These are phyloP conservation scores for Macrolepiota fuliginosa DNA, from an alignment of 768 basidiomycete species.

Conservation along the genomic window DNA sequence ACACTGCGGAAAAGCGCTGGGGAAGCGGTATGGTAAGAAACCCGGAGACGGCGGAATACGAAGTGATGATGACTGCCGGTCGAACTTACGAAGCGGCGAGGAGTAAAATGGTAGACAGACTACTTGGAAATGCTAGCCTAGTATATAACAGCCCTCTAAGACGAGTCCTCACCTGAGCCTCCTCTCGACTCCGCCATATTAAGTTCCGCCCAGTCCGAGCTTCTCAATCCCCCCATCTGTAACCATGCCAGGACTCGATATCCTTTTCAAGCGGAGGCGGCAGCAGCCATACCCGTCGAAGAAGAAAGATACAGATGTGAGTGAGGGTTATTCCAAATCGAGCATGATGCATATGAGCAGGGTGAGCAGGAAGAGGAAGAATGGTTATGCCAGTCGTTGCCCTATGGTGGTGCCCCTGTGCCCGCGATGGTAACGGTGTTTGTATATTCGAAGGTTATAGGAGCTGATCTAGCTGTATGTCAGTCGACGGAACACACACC, in stretches of 20 bases:
- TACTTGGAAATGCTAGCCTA: neutral
- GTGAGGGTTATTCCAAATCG: neutral
- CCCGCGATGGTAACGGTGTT: neutral
- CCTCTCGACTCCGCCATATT: neutral
- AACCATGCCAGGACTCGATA: constrained; percentile 1
- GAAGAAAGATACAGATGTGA: neutral
- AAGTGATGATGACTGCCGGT: neutral
- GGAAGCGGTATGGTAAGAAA: neutral
- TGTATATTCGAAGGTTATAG: neutral
- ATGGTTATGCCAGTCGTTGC: neutral
- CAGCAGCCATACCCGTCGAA: neutral
- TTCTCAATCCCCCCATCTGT: neutral
- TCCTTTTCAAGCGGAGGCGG: neutral
- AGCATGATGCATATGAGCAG: neutral
- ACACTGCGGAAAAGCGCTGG: neutral
- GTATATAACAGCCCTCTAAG: neutral
- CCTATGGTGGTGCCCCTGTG: neutral
- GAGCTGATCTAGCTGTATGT: neutral
- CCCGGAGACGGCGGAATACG: constrained; percentile 5
- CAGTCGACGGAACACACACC: neutral
- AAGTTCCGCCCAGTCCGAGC: neutral
- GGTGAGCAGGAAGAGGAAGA: constrained; percentile 7
- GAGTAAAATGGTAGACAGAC: constrained; percentile 1
- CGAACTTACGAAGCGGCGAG: constrained; percentile 10
- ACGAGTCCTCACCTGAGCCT: neutral